Conservation (phyloP, 129 eudicot genomes). For the Kitagawia praeruptora region DNA sequence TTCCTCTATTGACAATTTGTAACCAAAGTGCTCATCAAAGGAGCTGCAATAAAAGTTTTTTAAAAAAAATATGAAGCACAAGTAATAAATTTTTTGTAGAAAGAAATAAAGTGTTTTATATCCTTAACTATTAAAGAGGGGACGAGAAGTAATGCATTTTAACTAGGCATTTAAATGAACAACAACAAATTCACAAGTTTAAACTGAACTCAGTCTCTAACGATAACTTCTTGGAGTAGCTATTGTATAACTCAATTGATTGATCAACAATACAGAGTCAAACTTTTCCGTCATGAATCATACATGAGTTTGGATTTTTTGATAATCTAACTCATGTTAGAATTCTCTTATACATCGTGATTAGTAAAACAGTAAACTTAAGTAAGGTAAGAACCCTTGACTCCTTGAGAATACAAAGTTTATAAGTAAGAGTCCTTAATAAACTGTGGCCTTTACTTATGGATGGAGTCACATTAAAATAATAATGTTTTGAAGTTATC, state of each 20-base stretch:
- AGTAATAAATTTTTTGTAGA: too few species aligned
- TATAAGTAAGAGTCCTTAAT: too few species aligned
- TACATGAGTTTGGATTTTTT: background rate
- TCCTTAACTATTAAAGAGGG: background rate
- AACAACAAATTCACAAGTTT: too few species aligned
- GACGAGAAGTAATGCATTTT: background rate
- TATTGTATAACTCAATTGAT: background rate
- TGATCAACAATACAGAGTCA: too few species aligned
- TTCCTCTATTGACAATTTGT: slow-evolving; percentile 45
- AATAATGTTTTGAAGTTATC: too few species aligned
- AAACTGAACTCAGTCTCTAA: background rate
- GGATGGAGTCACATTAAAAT: too few species aligned
- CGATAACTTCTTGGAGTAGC: background rate
- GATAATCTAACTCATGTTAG: too few species aligned
- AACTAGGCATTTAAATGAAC: background rate
- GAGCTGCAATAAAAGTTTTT: slow-evolving; percentile 35
- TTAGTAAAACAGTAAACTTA: too few species aligned
- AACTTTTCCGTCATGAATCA: background rate
- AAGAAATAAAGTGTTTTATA: background rate
- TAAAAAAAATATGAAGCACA: background rate
- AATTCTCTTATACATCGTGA: background rate
- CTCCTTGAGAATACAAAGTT: too few species aligned
- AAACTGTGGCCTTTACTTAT: too few species aligned
- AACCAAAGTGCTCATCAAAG: slow-evolving; percentile 50
- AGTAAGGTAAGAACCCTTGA: too few species aligned